Conservation (phyloP, 176 grass and related monocot species). For the Elymus sibiricus region DNA sequence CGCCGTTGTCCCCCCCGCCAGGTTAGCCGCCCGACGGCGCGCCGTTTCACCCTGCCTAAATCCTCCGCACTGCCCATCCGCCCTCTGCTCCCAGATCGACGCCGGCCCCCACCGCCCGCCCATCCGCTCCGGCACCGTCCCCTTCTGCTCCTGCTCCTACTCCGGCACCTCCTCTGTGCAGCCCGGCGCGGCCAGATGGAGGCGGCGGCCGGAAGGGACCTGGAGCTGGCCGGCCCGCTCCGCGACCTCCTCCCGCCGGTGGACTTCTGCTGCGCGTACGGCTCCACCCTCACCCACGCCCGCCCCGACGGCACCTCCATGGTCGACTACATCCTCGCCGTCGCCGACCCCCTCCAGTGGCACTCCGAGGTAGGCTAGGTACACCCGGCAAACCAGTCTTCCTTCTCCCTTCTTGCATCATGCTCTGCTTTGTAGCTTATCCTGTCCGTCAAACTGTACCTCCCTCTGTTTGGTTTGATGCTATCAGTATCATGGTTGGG, state of each 20-base stretch:
- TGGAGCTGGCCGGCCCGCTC: constrained; percentile 55
- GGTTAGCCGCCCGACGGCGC: no score
- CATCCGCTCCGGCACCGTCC: no score
- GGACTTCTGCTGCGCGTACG: constrained; percentile 91
- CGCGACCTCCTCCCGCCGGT: constrained; percentile 60
- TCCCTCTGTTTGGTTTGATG: background rate
- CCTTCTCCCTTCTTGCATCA: background rate
- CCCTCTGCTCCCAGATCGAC: no score
- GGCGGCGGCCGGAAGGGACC: background rate
- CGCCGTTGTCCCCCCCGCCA: no score
- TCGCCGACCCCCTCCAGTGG: constrained; percentile 73
- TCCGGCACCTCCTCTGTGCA: no score
- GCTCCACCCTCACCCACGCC: constrained; percentile 70
- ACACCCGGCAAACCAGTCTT: background rate
- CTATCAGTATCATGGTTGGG: background rate
- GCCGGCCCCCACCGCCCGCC: no score
- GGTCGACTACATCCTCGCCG: constrained; percentile 93
- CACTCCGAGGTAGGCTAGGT: constrained; percentile 52
- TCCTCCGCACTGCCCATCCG: no score
- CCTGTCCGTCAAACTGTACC: background rate
- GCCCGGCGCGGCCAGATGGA: constrained; percentile 3
- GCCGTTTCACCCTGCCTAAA: no score
- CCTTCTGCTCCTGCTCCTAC: no score
- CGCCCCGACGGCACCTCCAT: constrained; percentile 46
- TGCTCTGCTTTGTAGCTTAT: background rate